Evolutionary conservation across 306 rosid genomes (phyloP), one percentile per base, ranked within the genome.

Genomic region (Styphnolobium japonicum): DNA sequence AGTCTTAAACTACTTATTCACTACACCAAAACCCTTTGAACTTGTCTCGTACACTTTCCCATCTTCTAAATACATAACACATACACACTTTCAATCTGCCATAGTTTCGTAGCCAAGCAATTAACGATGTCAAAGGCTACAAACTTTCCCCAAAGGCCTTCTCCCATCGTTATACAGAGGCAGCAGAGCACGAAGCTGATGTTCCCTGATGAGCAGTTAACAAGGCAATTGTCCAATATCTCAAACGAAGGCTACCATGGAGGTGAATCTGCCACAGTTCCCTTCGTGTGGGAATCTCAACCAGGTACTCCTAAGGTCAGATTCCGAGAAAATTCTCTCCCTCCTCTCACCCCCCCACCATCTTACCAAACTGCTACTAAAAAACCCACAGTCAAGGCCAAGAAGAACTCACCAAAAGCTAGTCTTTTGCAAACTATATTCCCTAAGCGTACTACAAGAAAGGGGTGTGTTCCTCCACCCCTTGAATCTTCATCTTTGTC

Each of bases 281-380:
- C 89, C 0, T 86, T 86, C 37, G 78, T 25, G 0, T 86, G 89
- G 89, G 89, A 86, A 80, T 82, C 89, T 48, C 83, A 83, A 79
- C 89, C 89, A 22, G 89, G 89, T 10, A 86, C 89, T 64, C 89
- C 89, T 22, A 86, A 80, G 79, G 77, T 79, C 39, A 75, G 81
- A 40, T 79, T 36, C 46, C 9, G 22, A 48, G 80, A 80, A 39
- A 58, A 48, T 21, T 66, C 77, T 55, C 77, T 86, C 0, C 89
- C 85, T 79, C 89, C 89, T 64, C 87, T 86, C 8, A 75, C 80
- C 8, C 89, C 87, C 29, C 89, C 89, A 15, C 89, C 89, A 48
- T 82, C 89, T 45, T 80, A 37, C 78, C 84, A 88, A 75, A 72
- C 81, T 15, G 34, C 81, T 29, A 29, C 81, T 1, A 76, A 81